A percentile compares a stretch with the other conserved stretches of the same genome.
Conservation (phyloP, 805 yeast genomes). For the Candida insectorum region DNA sequence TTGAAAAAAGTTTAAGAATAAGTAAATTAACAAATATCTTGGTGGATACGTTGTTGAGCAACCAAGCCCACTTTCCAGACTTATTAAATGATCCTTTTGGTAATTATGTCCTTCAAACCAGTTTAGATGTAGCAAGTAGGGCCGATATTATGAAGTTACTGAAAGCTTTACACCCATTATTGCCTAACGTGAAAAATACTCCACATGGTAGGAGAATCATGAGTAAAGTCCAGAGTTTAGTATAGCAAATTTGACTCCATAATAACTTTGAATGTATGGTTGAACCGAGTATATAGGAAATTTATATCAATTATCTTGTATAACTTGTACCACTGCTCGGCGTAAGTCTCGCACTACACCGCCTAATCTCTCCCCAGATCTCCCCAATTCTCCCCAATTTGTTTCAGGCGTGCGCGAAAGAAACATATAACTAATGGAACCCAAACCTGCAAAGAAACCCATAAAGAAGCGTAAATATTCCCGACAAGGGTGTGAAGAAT, state of each 20-base stretch:
- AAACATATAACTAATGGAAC: too few relatives aligned
- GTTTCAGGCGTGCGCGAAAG: too few relatives aligned
- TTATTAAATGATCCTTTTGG: slow-evolving; percentile 58
- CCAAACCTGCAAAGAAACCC: slow-evolving; percentile 2
- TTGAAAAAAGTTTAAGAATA: slow-evolving; percentile 53
- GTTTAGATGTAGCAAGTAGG: slow-evolving; percentile 52
- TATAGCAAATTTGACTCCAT: background rate
- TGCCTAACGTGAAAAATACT: slow-evolving; percentile 78
- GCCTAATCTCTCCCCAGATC: too few relatives aligned
- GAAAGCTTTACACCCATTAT: slow-evolving; percentile 62
- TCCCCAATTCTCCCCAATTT: too few relatives aligned
- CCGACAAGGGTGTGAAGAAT: slow-evolving; percentile 40
- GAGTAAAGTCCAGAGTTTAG: slow-evolving; percentile 48
- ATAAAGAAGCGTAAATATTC: slow-evolving; percentile 37
- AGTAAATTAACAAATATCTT: slow-evolving; percentile 44
- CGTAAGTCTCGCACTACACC: too few relatives aligned
- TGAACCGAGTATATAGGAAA: too few relatives aligned
- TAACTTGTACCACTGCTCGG: too few relatives aligned
- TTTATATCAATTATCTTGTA: too few relatives aligned
- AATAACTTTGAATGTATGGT: too few relatives aligned
- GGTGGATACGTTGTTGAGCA: slow-evolving; percentile 39
- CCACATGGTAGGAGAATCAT: slow-evolving; percentile 95
- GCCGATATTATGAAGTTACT: slow-evolving; percentile 54
- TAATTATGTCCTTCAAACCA: slow-evolving; percentile 57
- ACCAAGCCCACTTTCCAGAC: slow-evolving; percentile 32